Conservation (phyloP, 2,329 filamentous ascomycete genomes). For the Aspergillus neoniger region DNA sequence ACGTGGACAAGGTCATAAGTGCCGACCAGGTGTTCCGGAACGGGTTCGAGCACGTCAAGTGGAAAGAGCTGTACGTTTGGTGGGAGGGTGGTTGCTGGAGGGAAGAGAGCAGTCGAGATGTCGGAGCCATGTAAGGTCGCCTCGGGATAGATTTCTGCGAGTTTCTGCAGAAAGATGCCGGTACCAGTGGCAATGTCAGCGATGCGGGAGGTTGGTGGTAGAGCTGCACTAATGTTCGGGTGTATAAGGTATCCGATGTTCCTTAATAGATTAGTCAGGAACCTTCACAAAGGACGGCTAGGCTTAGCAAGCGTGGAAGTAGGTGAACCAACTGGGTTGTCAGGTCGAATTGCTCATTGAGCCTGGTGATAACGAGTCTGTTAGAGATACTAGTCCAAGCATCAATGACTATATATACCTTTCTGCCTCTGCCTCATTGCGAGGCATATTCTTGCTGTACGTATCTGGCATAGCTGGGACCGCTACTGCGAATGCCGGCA, state of each 20-base stretch:
- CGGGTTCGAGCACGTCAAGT: background rate
- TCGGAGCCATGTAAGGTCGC: background rate
- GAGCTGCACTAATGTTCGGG: background rate
- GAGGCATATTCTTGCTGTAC: background rate
- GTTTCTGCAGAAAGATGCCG: background rate
- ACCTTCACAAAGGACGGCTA: background rate
- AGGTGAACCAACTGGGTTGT: background rate
- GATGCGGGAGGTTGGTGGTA: background rate
- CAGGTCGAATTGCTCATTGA: background rate
- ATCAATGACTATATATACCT: background rate
- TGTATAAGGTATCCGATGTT: background rate
- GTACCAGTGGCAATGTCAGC: constrained; percentile 3
- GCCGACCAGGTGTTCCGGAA: background rate
- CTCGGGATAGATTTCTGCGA: background rate
- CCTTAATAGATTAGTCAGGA: background rate
- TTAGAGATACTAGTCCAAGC: background rate
- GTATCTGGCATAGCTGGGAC: background rate
- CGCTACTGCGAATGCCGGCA: too few relatives aligned
- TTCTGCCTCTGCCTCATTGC: background rate
- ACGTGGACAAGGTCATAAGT: background rate
- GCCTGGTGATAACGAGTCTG: background rate
- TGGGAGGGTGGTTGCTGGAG: background rate
- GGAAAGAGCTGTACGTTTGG: background rate
- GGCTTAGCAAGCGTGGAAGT: background rate
- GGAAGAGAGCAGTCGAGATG: background rate